phyloP scores from a whole-genome alignment of 169 alveolate genomes.

The Babesia sp. region DNA sequence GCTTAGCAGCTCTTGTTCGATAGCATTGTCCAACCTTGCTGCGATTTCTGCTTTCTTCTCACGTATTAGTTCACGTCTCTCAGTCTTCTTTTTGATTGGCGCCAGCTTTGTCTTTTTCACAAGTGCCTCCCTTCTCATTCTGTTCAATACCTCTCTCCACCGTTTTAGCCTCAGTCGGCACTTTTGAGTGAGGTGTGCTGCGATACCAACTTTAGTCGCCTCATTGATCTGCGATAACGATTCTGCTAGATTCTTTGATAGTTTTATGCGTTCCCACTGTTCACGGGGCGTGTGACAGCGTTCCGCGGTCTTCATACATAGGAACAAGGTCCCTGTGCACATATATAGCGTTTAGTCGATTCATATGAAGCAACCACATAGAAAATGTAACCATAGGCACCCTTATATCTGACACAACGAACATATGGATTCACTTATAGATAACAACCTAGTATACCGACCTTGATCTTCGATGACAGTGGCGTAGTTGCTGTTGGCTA shows the following conservation, averaged over 20 bases:
- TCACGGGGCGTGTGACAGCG: constrained; percentile 96
- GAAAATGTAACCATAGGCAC: no score
- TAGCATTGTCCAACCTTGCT: constrained; percentile 95
- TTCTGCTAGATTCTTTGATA: constrained; percentile 84
- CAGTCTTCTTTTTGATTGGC: constrained; percentile 97
- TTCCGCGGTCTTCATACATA: constrained; percentile 96
- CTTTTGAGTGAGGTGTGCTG: constrained; percentile 91
- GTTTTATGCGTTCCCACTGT: constrained; percentile 94
- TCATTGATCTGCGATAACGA: constrained; percentile 93
- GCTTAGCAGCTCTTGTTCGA: constrained; percentile 92
- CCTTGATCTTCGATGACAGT: constrained; percentile 93
- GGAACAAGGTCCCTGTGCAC: constrained; percentile 90
- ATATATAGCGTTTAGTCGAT: neutral
- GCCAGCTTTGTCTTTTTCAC: constrained; percentile 72
- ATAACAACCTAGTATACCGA: constrained; percentile 6
- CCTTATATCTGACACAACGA: no score
- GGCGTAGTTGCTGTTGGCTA: constrained; percentile 96
- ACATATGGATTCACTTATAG: no score
- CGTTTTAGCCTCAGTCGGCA: constrained; percentile 95
- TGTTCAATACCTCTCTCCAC: constrained; percentile 91
- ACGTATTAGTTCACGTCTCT: constrained; percentile 95
- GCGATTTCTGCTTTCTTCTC: constrained; percentile 95
- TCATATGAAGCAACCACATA: neutral
- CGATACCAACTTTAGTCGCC: constrained; percentile 90
- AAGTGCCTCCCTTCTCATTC: constrained; percentile 87